phyloP scores from a whole-genome alignment of 345 rosid genomes.

The Citrus cavaleriei region DNA sequence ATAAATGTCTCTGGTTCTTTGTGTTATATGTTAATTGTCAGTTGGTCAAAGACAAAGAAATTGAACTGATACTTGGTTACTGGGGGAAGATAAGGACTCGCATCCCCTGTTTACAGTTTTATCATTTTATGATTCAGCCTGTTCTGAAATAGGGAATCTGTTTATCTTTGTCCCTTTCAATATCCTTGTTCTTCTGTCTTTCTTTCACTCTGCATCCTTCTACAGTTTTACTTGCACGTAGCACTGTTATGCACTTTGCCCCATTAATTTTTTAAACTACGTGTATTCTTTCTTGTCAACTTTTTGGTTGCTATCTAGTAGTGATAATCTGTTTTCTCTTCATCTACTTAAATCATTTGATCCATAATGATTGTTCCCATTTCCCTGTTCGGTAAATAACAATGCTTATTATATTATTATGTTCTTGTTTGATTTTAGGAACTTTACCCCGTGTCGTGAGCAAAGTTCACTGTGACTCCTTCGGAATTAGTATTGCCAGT shows the following conservation, averaged over 20 bases:
- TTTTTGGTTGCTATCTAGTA: background rate
- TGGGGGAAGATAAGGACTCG: slow-evolving; percentile 12
- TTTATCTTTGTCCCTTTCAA: slow-evolving; percentile 14
- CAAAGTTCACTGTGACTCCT: background rate
- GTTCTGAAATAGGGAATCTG: slow-evolving; percentile 2
- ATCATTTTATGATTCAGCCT: background rate
- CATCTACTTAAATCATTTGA: background rate
- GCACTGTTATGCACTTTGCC: background rate
- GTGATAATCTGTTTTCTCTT: background rate
- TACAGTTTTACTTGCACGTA: background rate
- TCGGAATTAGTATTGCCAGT: background rate
- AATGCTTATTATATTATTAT: background rate
- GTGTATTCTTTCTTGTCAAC: too few species aligned
- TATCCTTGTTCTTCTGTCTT: slow-evolving; percentile 21
- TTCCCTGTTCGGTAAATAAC: background rate
- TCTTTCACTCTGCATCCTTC: slow-evolving; percentile 18
- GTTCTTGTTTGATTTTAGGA: background rate
- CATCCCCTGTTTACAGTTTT: background rate
- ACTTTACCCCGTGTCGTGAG: background rate
- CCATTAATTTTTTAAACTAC: background rate
- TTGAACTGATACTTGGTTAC: background rate
- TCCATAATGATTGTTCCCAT: background rate
- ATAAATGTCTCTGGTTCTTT: slow-evolving; percentile 8
- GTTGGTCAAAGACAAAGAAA: slow-evolving; percentile 13
- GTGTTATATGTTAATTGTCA: background rate